Evolutionary conservation across 2,329 filamentous ascomycete species (phyloP).

Genomic region (Botrytis hyacinthi): DNA sequence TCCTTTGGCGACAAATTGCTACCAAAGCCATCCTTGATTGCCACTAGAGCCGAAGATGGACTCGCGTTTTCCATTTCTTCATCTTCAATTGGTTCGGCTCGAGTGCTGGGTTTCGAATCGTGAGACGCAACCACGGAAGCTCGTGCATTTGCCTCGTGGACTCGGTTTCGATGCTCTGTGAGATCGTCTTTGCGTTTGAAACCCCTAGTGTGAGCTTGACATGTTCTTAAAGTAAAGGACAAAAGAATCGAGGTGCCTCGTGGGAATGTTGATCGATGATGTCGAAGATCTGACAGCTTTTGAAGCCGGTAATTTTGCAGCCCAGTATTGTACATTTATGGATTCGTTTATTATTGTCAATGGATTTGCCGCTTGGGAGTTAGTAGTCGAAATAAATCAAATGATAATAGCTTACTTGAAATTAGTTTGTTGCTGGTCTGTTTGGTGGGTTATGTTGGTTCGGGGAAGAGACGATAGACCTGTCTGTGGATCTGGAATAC

Average conservation of each 20-base stretch:
- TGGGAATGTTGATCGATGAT: background rate
- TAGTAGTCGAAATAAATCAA: too few species aligned
- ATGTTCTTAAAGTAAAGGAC: too few species aligned
- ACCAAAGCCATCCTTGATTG: background rate
- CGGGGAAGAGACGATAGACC: too few species aligned
- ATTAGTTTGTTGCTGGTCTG: too few species aligned
- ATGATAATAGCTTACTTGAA: too few species aligned
- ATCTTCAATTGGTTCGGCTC: background rate
- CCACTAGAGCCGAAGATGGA: background rate
- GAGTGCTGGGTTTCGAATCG: too few species aligned
- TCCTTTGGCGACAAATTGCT: background rate
- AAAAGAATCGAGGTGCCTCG: background rate
- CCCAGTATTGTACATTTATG: too few species aligned
- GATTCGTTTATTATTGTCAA: too few species aligned
- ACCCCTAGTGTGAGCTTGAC: background rate
- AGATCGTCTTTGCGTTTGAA: conserved; percentile 1
- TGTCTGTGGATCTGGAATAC: too few species aligned
- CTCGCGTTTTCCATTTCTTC: background rate
- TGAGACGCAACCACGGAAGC: background rate
- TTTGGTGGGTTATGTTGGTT: too few species aligned
- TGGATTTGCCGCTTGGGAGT: too few species aligned
- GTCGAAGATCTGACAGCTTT: background rate
- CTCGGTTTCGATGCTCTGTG: background rate
- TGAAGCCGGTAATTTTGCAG: background rate
- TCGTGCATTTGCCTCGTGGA: background rate